These are phyloP conservation scores for Meyerozyma sp. DNA, from an alignment of 1,139 yeast species.

Conservation along the genomic window DNA sequence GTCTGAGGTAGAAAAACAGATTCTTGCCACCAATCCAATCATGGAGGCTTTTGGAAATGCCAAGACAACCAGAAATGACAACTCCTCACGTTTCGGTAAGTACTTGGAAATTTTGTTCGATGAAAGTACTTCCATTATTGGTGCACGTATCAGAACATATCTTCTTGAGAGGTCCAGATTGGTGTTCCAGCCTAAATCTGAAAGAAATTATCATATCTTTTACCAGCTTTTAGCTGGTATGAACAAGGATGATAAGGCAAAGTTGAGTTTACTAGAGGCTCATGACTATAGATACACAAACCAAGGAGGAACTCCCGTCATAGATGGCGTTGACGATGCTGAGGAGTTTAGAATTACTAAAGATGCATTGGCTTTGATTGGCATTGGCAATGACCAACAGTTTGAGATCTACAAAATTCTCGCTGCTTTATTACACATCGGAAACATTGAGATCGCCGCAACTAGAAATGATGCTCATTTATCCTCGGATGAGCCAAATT, in stretches of 20 bases:
- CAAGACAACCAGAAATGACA: constrained; percentile 93
- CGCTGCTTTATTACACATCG: constrained; percentile 88
- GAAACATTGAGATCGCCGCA: constrained; percentile 85
- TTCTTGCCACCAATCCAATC: constrained; percentile 94
- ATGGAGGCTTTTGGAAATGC: constrained; percentile 99
- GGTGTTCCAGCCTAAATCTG: constrained; percentile 85
- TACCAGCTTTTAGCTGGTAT: constrained; percentile 87
- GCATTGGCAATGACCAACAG: constrained; percentile 59
- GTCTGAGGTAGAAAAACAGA: constrained; percentile 91
- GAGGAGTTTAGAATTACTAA: constrained; percentile 70
- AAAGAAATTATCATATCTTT: constrained; percentile 92
- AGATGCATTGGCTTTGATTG: constrained; percentile 74
- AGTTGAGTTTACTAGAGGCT: constrained; percentile 57
- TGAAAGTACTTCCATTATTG: constrained; percentile 69
- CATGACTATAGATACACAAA: constrained; percentile 77
- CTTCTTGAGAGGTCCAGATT: constrained; percentile 88
- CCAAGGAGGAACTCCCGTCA: constrained; percentile 78
- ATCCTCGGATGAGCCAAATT: constrained; percentile 80
- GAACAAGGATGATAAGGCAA: constrained; percentile 49
- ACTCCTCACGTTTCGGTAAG: constrained; percentile 95
- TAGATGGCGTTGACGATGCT: constrained; percentile 77
- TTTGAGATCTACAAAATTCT: constrained; percentile 67
- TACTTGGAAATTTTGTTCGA: constrained; percentile 88
- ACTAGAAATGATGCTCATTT: constrained; percentile 82
- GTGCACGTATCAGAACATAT: constrained; percentile 91